These are phyloP conservation scores for Graphilbum sp. DNA, from an alignment of 2,329 filamentous ascomycete genomes.

Conservation along the genomic window DNA sequence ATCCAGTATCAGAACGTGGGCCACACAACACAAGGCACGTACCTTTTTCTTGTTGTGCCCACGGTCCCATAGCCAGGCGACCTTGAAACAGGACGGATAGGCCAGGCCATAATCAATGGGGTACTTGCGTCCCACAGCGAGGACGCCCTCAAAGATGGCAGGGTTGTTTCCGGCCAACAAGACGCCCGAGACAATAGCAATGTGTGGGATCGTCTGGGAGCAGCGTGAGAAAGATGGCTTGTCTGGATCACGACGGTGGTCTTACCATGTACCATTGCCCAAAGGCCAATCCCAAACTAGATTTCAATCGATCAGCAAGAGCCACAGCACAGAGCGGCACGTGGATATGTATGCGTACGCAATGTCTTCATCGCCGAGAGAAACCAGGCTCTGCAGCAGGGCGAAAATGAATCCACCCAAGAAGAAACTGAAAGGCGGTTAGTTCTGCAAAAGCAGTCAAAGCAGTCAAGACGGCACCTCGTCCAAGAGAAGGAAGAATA, in stretches of 20 bases:
- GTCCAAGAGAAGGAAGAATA: no score
- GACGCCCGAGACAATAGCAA: conserved; percentile 12
- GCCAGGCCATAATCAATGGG: conserved; percentile 10
- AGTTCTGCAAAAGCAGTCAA: background rate
- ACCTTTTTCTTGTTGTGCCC: conserved; percentile 12
- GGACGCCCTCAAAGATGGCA: conserved; percentile 13
- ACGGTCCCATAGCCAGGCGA: conserved; percentile 13
- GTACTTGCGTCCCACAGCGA: conserved; percentile 9
- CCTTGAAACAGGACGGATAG: conserved; percentile 14
- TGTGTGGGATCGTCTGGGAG: conserved; percentile 13
- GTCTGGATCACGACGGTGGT: background rate
- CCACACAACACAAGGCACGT: no score
- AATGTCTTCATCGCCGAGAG: conserved; percentile 8
- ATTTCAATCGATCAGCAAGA: no score
- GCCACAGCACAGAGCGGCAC: no score
- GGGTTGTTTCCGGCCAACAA: conserved; percentile 15
- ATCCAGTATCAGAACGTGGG: no score
- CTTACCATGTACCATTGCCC: conserved; percentile 12
- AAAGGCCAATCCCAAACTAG: conserved; percentile 7
- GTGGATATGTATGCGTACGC: no score
- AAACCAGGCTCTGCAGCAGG: conserved; percentile 8
- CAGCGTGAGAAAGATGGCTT: background rate
- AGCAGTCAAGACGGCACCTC: no score
- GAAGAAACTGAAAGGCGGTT: conserved; percentile 10
- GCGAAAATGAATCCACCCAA: conserved; percentile 14